Evolutionary conservation across 1,284 basidiomycete genomes (phyloP).

Genomic region (Ceratobasidium sp.): DNA sequence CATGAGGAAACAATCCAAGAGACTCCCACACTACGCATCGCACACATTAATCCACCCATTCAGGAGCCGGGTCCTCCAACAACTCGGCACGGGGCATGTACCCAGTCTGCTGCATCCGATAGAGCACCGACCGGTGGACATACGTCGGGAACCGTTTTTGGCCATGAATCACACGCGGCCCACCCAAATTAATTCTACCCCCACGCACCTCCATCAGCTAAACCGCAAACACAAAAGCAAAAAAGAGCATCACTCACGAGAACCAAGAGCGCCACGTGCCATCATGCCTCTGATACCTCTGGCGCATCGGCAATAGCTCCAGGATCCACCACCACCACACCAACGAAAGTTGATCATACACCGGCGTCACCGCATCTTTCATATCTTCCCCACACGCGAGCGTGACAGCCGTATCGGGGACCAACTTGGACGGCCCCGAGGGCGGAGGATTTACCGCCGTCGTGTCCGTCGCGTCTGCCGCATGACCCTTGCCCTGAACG

Average conservation of each 20-base stretch:
- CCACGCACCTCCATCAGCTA: not conserved
- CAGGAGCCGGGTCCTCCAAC: constrained; percentile 14
- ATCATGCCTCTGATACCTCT: constrained; percentile 40
- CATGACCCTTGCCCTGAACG: constrained; percentile 2
- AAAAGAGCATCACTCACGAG: constrained; percentile 4
- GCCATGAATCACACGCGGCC: constrained; percentile 26
- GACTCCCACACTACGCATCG: no score
- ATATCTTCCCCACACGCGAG: constrained; percentile 24
- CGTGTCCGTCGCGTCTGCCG: constrained; percentile 9
- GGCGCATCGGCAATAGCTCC: constrained; percentile 45
- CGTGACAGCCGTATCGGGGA: not conserved
- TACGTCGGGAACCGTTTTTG: constrained; percentile 43
- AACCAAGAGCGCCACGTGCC: constrained; percentile 27
- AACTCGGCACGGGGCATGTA: constrained; percentile 46
- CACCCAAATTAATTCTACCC: constrained; percentile 22
- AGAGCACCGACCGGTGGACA: constrained; percentile 46
- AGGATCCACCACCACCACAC: constrained; percentile 45
- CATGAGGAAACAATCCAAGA: no score
- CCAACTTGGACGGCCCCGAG: not conserved
- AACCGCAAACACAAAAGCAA: not conserved
- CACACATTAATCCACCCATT: constrained; percentile 22
- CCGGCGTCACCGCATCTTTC: constrained; percentile 7
- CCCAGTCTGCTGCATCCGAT: constrained; percentile 32
- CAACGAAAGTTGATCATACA: constrained; percentile 44
- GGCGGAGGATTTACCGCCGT: constrained; percentile 12